Evolutionary conservation across 805 yeast genomes (phyloP), one percentile per base, ranked within the genome.

Genomic region (Wickerhamomyces rabaulensis): DNA sequence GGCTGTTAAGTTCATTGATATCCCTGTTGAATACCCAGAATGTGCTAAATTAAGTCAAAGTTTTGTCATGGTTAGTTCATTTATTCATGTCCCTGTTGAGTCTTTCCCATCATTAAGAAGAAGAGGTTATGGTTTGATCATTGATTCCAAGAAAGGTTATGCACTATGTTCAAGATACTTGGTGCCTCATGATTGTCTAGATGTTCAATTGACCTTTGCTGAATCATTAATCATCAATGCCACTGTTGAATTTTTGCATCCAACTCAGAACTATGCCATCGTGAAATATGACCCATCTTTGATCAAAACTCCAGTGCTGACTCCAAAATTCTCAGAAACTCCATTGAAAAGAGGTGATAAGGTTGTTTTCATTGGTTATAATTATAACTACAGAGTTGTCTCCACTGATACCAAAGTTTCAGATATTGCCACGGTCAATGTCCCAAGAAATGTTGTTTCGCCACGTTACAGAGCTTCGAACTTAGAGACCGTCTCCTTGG

Each of bases 401-500:
- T 75, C 88, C 2, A 80, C 90, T 23, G 85, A 82, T 46, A 87
- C 95, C 0, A 77, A 76, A 31, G 85, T 90, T 16, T 80, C 91
- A 29, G 94, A 87, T 52, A 78, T 90, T 42, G 75, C 89, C 1
- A 79, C 92, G 4, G 71, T 84, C 40, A 84, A 81, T 60, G 75
- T 90, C 17, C 92, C 95, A 15, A 74, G 84, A 19, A 79, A 80
- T 52, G 70, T 80, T 1, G 69, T 74, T 33, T 70, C 84, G 10
- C 97, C 97, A 22, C 78, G 94, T 49, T 90, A 87, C 65, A 78
- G 95, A 60, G 96, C 90, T 6, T 83, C 91, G 3, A 89, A 89
- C 59, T 66, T 89, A 40, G 96, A 88, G 58, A 82, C 89, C 25
- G 70, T 88, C 21, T 71, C 86, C 12, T 75, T 88, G 39, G 96